Evolutionary conservation across 2,329 filamentous ascomycete genomes (phyloP), one percentile per base, ranked within the genome.

Genomic region (Diaporthe batatas): DNA sequence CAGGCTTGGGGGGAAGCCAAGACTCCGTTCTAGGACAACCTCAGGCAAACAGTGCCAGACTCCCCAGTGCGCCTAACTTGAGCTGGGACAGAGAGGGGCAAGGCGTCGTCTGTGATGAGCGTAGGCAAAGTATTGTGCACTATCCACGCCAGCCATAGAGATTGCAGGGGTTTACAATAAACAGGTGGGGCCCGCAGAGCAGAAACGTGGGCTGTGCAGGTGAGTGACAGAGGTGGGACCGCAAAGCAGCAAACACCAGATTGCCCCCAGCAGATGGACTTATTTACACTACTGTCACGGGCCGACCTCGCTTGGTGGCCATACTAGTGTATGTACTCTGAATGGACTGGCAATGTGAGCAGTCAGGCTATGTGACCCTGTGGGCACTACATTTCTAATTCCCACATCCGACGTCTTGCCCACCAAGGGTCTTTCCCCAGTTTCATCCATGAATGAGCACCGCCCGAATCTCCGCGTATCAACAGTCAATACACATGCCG

Each of bases 11-110:
- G 62, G 53, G 29, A 25, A 44, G 70, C 73, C 70, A 70, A 65
- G 73, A 36, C 71, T 74, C 67, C 51, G 70, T 55, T 72, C 70
- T 70, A 62, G 67, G 58, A 54, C 54, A 34, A 57, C 55, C 55
- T 73, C 58, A 49, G 70, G 62, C 70, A 68, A 70, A 44, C 62
- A 67, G 32, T 53, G 62, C 44, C 62, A 59, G 36, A 29, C 36
- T 59, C 57, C 62, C 62, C 62, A 53, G 62, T 67, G 62, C 62
- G 47, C 23, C 62, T 67, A 67, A 57, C 5, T 47, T 47, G 70
- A 49, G 34, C 53, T 36, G 53, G 39, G 29, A 55, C 25, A 72
- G 51, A 49, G 59, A 42, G 54, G 39, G 54, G 68, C 58, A 55
- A 71, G 49, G 69, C 34, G 62, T 51, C 29, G 44, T 67, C 44